Conservation (phyloP, 805 yeast species). For the Saccharomycopsis sp. region DNA sequence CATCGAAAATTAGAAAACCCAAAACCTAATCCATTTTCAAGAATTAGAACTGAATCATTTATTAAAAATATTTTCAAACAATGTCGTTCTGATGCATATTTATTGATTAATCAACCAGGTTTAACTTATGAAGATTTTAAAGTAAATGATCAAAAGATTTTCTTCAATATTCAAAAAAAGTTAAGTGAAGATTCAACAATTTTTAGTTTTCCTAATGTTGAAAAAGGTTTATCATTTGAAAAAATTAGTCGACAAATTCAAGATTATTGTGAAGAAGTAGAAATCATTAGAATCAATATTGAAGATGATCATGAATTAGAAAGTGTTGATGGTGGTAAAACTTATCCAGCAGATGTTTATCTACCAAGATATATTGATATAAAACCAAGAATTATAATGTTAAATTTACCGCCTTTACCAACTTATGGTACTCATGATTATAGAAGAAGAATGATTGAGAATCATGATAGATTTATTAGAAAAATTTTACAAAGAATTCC, state of each 20-base stretch:
- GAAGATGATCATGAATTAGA: constrained; percentile 47
- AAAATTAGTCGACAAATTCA: constrained; percentile 19
- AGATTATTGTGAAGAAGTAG: constrained; percentile 21
- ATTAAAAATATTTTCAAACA: constrained; percentile 25
- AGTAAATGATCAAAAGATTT: constrained; percentile 27
- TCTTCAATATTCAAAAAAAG: constrained; percentile 41
- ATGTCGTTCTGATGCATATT: constrained; percentile 48
- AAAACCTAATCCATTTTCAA: constrained; percentile 20
- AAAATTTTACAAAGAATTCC: constrained; percentile 59
- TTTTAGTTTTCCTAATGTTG: constrained; percentile 44
- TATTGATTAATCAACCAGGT: constrained; percentile 47
- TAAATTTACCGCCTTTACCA: constrained; percentile 46
- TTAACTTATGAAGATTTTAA: constrained; percentile 36
- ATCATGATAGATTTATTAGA: constrained; percentile 39
- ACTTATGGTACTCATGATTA: constrained; percentile 20
- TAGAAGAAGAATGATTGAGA: constrained; percentile 26
- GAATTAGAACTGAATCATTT: constrained; percentile 23
- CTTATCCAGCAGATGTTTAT: constrained; percentile 33
- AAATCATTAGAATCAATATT: constrained; percentile 17
- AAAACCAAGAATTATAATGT: constrained; percentile 47
- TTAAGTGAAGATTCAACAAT: constrained; percentile 49
- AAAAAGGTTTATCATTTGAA: constrained; percentile 20
- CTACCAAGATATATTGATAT: constrained; percentile 55
- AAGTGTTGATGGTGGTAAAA: constrained; percentile 35
- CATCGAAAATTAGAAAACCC: constrained; percentile 7